phyloP scores from a whole-genome alignment of 2,329 filamentous ascomycete species.

The Polytolypa hystricis region DNA sequence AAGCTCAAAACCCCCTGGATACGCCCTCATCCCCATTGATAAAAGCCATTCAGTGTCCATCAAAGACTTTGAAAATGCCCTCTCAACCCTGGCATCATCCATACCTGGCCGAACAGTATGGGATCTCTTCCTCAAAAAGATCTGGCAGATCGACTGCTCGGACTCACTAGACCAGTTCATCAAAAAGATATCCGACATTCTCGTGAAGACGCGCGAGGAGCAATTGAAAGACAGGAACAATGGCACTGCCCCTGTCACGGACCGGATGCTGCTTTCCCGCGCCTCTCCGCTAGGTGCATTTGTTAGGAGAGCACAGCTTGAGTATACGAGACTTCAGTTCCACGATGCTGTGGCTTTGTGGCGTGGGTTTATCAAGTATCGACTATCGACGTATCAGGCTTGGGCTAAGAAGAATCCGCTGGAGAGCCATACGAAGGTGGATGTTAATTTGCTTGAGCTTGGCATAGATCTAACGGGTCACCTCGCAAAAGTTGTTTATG shows the following conservation, averaged over 20 bases:
- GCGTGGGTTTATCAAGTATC: slow-evolving; percentile 70
- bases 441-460: slow-evolving; percentile 51
- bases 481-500: slow-evolving; percentile 42
- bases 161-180: slow-evolving; percentile 74
- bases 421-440: slow-evolving; percentile 41
- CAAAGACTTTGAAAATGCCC: slow-evolving; percentile 37
- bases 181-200: slow-evolving; percentile 43
- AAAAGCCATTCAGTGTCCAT: slow-evolving; percentile 28
- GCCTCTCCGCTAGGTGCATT: slow-evolving; percentile 75
- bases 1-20: slow-evolving; percentile 11
- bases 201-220: slow-evolving; percentile 54
- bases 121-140: slow-evolving; percentile 67
- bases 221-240: slow-evolving; percentile 44
- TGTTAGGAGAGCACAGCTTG: slow-evolving; percentile 62
- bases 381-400: slow-evolving; percentile 57
- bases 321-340: slow-evolving; percentile 72
- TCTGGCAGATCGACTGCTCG: slow-evolving; percentile 77
- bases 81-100: slow-evolving; percentile 36
- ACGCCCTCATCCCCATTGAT: slow-evolving; percentile 14
- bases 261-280: slow-evolving; percentile 52
- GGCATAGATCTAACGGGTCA: slow-evolving; percentile 41
- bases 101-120: slow-evolving; percentile 73
- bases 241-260: slow-evolving; percentile 38
- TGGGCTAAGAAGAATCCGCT: slow-evolving; percentile 46
- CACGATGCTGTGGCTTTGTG: slow-evolving; percentile 68